A percentile compares a stretch with the other conserved stretches of the same genome.
phyloP scores from a whole-genome alignment of 2,329 filamentous ascomycete species.

The Colletotrichum shisoi region DNA sequence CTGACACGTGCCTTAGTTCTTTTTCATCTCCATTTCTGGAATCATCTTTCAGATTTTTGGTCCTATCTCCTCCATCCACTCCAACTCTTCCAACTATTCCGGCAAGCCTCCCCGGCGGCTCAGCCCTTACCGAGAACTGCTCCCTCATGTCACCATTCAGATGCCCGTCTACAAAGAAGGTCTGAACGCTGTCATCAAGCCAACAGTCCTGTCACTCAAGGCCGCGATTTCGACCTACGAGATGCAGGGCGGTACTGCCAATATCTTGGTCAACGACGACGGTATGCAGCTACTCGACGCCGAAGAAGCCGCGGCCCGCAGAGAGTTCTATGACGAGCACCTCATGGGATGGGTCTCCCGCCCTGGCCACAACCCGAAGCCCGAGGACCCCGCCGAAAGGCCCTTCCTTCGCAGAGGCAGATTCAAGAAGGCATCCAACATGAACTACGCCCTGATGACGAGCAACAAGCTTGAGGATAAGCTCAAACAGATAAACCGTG shows the following conservation, averaged over 20 bases:
- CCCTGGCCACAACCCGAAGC: conserved; percentile 61
- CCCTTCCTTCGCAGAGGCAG: conserved; percentile 65
- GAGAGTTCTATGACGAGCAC: conserved; percentile 65
- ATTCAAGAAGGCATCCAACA: conserved; percentile 73
- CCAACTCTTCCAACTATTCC: conserved; percentile 57
- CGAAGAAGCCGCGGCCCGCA: conserved; percentile 57
- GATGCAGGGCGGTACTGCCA: conserved; percentile 68
- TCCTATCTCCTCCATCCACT: conserved; percentile 54
- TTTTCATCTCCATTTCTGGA: conserved; percentile 55
- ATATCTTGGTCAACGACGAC: conserved; percentile 74
- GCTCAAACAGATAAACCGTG: conserved; percentile 51
- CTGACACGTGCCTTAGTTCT: conserved; percentile 47
- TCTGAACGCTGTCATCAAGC: conserved; percentile 55
- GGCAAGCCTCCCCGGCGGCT: conserved; percentile 48
- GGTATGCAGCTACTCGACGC: conserved; percentile 68
- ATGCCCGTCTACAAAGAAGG: conserved; percentile 57
- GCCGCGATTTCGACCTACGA: conserved; percentile 61
- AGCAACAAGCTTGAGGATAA: conserved; percentile 65
- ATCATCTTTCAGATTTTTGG: conserved; percentile 58
- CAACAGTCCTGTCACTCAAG: conserved; percentile 58
- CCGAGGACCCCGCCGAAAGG: conserved; percentile 56
- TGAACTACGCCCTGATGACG: conserved; percentile 69
- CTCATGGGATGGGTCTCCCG: conserved; percentile 66
- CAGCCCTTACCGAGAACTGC: conserved; percentile 46
- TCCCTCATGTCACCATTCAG: conserved; percentile 56